These are phyloP conservation scores for Elsinoe batatas DNA, from an alignment of 2,329 filamentous ascomycete genomes.

Conservation along the genomic window DNA sequence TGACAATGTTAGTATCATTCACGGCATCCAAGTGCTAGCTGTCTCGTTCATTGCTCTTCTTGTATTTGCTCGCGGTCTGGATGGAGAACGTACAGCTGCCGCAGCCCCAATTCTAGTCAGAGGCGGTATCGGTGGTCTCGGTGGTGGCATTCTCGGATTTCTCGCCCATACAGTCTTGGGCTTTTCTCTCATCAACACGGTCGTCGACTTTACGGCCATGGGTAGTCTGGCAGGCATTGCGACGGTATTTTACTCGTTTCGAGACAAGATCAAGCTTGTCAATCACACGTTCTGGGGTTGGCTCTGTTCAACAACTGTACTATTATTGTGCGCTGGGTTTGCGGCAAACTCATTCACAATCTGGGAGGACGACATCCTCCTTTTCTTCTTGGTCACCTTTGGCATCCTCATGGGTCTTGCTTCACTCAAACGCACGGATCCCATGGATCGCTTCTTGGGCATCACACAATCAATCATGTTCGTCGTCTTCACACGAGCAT, in stretches of 20 bases:
- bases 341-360: slow-evolving; percentile 98
- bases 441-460: slow-evolving; percentile 61
- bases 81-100: slow-evolving; percentile 44
- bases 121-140: slow-evolving; percentile 32
- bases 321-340: slow-evolving; percentile 86
- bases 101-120: slow-evolving; percentile 44
- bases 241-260: slow-evolving; percentile 32
- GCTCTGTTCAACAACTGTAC: slow-evolving; percentile 67
- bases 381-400: slow-evolving; percentile 86
- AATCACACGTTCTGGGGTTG: slow-evolving; percentile 81
- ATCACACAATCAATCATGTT: slow-evolving; percentile 81
- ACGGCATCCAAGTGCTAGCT: slow-evolving; percentile 63
- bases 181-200: slow-evolving; percentile 32
- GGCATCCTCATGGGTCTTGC: slow-evolving; percentile 64
- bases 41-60: slow-evolving; percentile 59
- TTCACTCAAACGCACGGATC: slow-evolving; percentile 61
- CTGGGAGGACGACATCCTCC: slow-evolving; percentile 91
- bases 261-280: slow-evolving; percentile 39
- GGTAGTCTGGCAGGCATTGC: slow-evolving; percentile 32
- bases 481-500: slow-evolving; percentile 63
- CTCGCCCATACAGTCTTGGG: slow-evolving; percentile 21
- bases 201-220: slow-evolving; percentile 32
- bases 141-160: slow-evolving; percentile 22
- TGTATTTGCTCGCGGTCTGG: slow-evolving; percentile 57
- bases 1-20: slow-evolving; percentile 73